A percentile compares a stretch with the other conserved stretches of the same genome.
These are phyloP conservation scores for Malbranchea cinnamomea DNA, from an alignment of 2,329 filamentous ascomycete genomes.

Conservation along the genomic window DNA sequence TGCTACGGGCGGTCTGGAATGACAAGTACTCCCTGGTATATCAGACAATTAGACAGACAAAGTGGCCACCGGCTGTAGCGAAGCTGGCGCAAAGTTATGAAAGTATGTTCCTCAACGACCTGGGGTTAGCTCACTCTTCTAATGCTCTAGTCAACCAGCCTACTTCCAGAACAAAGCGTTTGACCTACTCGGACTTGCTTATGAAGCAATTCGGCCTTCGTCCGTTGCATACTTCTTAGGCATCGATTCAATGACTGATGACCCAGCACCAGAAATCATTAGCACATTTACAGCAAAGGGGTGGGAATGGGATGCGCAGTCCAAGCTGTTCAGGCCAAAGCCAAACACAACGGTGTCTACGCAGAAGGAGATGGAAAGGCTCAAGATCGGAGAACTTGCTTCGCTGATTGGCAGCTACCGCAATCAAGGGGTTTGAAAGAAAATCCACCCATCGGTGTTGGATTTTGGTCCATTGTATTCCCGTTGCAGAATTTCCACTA, in stretches of 20 bases:
- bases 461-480: too few species aligned
- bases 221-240: conserved; percentile 24
- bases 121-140: background rate
- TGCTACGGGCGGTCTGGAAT: conserved; percentile 26
- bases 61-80: conserved; percentile 21
- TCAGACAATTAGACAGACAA: conserved; percentile 17
- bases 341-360: conserved; percentile 12
- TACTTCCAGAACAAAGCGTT: conserved; percentile 26
- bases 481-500: too few species aligned
- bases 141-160: too few species aligned
- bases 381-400: conserved; percentile 20
- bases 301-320: conserved; percentile 25
- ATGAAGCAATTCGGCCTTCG: conserved; percentile 24
- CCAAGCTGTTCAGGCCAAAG: conserved; percentile 21
- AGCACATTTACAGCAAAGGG: conserved; percentile 20
- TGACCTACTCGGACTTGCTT: conserved; percentile 24
- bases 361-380: conserved; percentile 10
- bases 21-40: conserved; percentile 23
- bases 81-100: conserved; percentile 21
- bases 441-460: too few species aligned
- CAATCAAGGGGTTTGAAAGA: conserved; percentile 14
- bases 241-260: conserved; percentile 12
- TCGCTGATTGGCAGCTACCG: conserved; percentile 18
- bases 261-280: conserved; percentile 17
- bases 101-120: conserved; percentile 14